Evolutionary conservation across 1,139 yeast genomes (phyloP), one percentile per base, ranked within the genome.

Genomic region (Sugiyamaella pinicola): DNA sequence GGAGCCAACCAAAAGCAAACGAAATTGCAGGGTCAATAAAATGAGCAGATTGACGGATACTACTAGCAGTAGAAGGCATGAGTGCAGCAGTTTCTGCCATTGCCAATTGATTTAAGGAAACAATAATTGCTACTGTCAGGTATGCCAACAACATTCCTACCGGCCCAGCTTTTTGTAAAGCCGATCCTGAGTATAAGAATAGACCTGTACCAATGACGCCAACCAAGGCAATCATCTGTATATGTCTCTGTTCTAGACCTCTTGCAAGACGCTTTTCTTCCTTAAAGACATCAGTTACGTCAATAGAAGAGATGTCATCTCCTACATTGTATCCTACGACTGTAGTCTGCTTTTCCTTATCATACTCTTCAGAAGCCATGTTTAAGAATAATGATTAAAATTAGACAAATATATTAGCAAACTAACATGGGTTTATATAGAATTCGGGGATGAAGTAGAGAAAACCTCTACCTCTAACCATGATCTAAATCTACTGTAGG

Each of bases 131-230:
- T 41, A 90, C 87, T 57, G 86, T 78, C 45, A 84, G 70, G 49
- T 81, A 80, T 65, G 84, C 87, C 53, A 90, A 89, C 52, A 90
- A 87, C 45, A 87, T 68, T 41, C 87, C 72, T 52, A 87, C 85
- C 3, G 95, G 95, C 33, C 96, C 96, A 53, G 95, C 95, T 29
- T 78, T 74, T 47, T 73, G 68, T 60, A 87, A 74, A 2, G 90
- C 80, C n/a, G 76, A 71, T 46, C 95, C 96, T 21, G 86, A 79
- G 53, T 96, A 96, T 41, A 89, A 83, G 60, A 84, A 81, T 58
- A 84, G 70, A 39, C 89, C 89, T 0, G 88, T 83, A 71, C 96
- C 96, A 54, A 88, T 85, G 60, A 91, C 85, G 18, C 95, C 87
- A n/a, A 95, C 96, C 47, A 88, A 76, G 37, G 95, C 87, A 58